These are phyloP conservation scores for Saccharomycopsis sp. DNA, from an alignment of 805 yeast species.

Conservation along the genomic window DNA sequence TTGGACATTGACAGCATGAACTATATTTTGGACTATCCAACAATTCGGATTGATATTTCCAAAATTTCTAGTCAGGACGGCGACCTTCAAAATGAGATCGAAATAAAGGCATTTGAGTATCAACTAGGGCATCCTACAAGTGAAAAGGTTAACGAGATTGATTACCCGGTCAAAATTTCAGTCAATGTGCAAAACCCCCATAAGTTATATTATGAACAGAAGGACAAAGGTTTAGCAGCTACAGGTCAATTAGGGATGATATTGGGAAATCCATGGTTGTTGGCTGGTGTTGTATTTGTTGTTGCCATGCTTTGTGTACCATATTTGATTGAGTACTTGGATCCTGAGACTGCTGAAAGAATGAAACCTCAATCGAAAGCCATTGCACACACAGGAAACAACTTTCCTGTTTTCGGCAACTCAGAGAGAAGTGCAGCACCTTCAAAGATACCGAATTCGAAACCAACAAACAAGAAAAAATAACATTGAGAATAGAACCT, in stretches of 20 bases:
- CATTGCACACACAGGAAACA: too few species aligned
- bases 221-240: constrained; percentile 20
- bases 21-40: constrained; percentile 10
- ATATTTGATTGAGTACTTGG: constrained; percentile 13
- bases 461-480: too few species aligned
- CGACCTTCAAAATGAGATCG: background rate
- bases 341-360: constrained; percentile 18
- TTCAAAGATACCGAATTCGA: too few species aligned
- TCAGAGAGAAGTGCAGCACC: too few species aligned
- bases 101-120: constrained; percentile 9
- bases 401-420: too few species aligned
- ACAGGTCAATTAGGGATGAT: constrained; percentile 20
- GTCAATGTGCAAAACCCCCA: constrained; percentile 1
- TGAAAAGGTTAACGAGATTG: constrained; percentile 8
- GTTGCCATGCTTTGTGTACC: constrained; percentile 12
- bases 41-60: constrained; percentile 7
- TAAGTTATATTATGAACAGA: constrained; percentile 14
- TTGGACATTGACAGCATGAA: constrained; percentile 9
- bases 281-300: constrained; percentile 12
- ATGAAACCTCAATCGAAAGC: too few species aligned
- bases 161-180: constrained; percentile 14
- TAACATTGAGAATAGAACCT: too few species aligned
- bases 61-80: constrained; percentile 4
- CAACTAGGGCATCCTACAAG: constrained; percentile 8
- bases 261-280: constrained; percentile 12